These are phyloP conservation scores for Thalassiosira gravida DNA, from an alignment of 352 stramenopile genomes.

Conservation along the genomic window DNA sequence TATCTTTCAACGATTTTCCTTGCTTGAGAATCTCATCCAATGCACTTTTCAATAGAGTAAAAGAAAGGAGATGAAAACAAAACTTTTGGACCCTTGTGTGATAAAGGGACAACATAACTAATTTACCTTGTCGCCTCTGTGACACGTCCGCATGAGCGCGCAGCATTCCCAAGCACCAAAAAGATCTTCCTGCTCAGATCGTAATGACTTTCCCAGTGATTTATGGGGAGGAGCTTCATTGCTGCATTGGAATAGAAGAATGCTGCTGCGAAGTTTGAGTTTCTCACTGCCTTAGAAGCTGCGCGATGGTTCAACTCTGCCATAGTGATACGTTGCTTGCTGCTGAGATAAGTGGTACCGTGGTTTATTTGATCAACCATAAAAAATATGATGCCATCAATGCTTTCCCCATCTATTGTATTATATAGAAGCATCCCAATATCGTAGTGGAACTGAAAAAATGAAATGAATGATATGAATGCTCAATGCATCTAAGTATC, in stretches of 20 bases:
- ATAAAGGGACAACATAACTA: neutral
- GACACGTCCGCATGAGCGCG: conserved; percentile 17
- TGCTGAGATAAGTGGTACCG: conserved; percentile 6
- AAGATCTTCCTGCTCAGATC: conserved; percentile 21
- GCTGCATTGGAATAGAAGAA: conserved; percentile 17
- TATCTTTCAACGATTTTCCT: conserved; percentile 25
- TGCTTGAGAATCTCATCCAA: conserved; percentile 17
- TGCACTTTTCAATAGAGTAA: neutral
- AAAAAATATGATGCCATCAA: conserved; percentile 12
- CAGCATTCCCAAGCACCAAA: conserved; percentile 25
- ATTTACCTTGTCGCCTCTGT: conserved; percentile 19
- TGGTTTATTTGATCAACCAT: conserved; percentile 54
- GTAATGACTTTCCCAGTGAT: conserved; percentile 36
- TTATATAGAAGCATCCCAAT: conserved; percentile 24
- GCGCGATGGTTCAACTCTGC: conserved; percentile 34
- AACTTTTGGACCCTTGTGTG: too few relatives aligned
- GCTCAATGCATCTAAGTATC: too few relatives aligned
- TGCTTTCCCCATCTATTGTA: neutral
- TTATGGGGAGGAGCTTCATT: conserved; percentile 24
- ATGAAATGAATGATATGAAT: too few relatives aligned
- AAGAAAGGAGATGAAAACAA: too few relatives aligned
- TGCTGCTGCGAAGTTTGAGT: conserved; percentile 17
- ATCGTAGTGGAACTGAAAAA: conserved; percentile 26
- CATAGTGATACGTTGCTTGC: conserved; percentile 10
- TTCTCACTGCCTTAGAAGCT: conserved; percentile 20